A percentile compares a stretch with the other conserved stretches of the same genome.
phyloP scores from a whole-genome alignment of 345 rosid genomes.

The Citropsis articulata region DNA sequence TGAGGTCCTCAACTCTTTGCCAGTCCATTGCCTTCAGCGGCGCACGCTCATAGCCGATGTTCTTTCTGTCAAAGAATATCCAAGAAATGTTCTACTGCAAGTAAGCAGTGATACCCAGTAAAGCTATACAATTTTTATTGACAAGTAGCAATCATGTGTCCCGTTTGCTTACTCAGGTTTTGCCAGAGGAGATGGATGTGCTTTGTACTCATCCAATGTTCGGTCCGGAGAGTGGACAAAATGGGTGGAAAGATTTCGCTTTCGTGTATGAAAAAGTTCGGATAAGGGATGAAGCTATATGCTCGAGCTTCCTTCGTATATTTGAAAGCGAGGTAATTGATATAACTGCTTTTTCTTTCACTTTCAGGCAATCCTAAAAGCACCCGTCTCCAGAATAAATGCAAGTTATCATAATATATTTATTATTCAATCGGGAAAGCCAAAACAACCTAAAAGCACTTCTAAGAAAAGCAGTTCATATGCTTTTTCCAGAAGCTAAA shows the following conservation, averaged over 20 bases:
- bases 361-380: not conserved
- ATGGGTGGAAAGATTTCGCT: slow-evolving; percentile 47
- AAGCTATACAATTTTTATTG: too few relatives aligned
- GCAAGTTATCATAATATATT: not conserved
- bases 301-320: slow-evolving; percentile 44
- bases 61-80: slow-evolving; percentile 57
- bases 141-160: not conserved
- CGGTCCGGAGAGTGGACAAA: slow-evolving; percentile 62
- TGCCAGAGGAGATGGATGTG: slow-evolving; percentile 46
- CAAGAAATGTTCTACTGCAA: slow-evolving; percentile 41
- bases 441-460: not conserved
- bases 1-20: slow-evolving; percentile 38
- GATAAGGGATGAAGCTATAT: slow-evolving; percentile 29
- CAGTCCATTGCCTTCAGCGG: slow-evolving; percentile 33
- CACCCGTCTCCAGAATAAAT: not conserved
- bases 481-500: not conserved
- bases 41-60: slow-evolving; percentile 57
- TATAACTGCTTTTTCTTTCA: not conserved
- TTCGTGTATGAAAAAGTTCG: slow-evolving; percentile 54
- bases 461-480: not conserved
- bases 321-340: slow-evolving; percentile 39
- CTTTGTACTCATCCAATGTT: slow-evolving; percentile 74
- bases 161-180: slow-evolving; percentile 18
- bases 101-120: slow-evolving; percentile 12
- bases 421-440: not conserved